phyloP scores from a whole-genome alignment of 345 rosid genomes.

The Rhizophora mangle region DNA sequence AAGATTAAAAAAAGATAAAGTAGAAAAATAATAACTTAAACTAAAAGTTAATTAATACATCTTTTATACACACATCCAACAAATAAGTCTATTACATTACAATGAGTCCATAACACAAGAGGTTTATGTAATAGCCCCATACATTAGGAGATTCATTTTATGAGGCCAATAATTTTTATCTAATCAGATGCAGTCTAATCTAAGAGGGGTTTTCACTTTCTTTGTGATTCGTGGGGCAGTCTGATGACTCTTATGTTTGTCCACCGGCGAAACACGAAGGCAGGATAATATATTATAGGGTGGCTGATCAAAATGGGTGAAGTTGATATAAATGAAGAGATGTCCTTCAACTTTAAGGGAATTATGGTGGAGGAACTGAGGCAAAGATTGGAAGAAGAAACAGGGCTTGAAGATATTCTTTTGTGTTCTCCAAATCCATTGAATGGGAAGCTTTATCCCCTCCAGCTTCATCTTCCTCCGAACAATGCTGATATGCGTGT shows the following conservation, averaged over 20 bases:
- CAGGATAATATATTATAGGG: slow-evolving; percentile 18
- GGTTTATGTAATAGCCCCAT: slow-evolving; percentile 21
- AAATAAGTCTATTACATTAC: no score
- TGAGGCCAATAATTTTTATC: neutral
- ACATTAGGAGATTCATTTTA: neutral
- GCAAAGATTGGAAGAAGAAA: slow-evolving; percentile 28
- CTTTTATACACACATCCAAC: no score
- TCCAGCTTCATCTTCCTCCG: slow-evolving; percentile 26
- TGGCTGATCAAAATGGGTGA: slow-evolving; percentile 14
- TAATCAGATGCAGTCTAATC: neutral
- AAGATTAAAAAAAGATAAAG: no score
- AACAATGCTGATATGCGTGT: slow-evolving; percentile 18
- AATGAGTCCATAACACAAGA: no score
- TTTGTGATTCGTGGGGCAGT: slow-evolving; percentile 3
- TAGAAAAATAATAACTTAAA: no score
- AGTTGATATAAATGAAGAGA: slow-evolving; percentile 9
- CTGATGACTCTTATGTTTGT: neutral
- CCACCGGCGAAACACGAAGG: slow-evolving; percentile 17
- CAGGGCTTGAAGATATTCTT: slow-evolving; percentile 11
- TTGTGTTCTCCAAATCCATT: slow-evolving; percentile 26
- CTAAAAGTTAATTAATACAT: no score
- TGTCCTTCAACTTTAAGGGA: slow-evolving; percentile 25
- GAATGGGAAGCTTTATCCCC: slow-evolving; percentile 33
- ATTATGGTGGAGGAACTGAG: slow-evolving; percentile 22
- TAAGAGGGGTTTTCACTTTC: neutral